Percentiles rank a stretch among this genome's conserved stretches.
Evolutionary conservation across 2,329 filamentous ascomycete genomes (phyloP).

Genomic region (Raffaelea albimanens): DNA sequence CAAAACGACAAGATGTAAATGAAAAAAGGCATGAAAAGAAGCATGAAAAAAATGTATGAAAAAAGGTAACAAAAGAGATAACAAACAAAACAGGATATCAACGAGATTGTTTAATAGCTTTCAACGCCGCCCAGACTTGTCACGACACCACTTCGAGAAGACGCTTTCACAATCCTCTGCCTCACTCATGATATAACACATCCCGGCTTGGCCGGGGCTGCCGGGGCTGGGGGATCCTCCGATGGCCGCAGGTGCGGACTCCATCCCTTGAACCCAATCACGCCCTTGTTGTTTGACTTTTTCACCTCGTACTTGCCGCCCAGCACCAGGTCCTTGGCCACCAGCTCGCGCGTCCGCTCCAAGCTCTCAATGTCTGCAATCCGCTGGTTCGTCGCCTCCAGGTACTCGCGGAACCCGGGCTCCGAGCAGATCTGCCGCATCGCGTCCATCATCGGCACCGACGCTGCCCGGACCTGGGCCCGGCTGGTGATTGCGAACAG

Average conservation of each 20-base stretch:
- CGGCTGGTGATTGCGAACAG: slow-evolving; percentile 87
- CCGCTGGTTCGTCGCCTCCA: slow-evolving; percentile 73
- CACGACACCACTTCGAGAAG: too few relatives aligned
- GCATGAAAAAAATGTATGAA: not conserved
- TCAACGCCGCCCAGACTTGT: not conserved
- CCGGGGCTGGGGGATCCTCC: slow-evolving; percentile 4
- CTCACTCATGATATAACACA: too few relatives aligned
- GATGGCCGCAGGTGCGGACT: slow-evolving; percentile 13
- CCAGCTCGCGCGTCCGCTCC: slow-evolving; percentile 86
- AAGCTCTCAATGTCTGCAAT: slow-evolving; percentile 91
- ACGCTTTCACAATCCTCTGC: too few relatives aligned
- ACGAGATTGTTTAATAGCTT: not conserved
- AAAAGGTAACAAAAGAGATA: not conserved
- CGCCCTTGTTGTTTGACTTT: slow-evolving; percentile 14
- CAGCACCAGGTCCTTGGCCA: slow-evolving; percentile 86
- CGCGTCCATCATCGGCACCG: slow-evolving; percentile 90
- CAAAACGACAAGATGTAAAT: too few relatives aligned
- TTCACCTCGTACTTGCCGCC: slow-evolving; percentile 68
- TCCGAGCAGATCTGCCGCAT: slow-evolving; percentile 74
- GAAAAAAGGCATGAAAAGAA: not conserved
- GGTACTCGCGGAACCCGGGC: slow-evolving; percentile 69
- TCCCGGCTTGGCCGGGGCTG: too few relatives aligned
- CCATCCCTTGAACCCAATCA: slow-evolving; percentile 12
- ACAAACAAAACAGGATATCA: not conserved
- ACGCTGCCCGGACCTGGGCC: slow-evolving; percentile 83